phyloP scores from a whole-genome alignment of 2,329 filamentous ascomycete species.

The Aspergillus pseudonomiae region DNA sequence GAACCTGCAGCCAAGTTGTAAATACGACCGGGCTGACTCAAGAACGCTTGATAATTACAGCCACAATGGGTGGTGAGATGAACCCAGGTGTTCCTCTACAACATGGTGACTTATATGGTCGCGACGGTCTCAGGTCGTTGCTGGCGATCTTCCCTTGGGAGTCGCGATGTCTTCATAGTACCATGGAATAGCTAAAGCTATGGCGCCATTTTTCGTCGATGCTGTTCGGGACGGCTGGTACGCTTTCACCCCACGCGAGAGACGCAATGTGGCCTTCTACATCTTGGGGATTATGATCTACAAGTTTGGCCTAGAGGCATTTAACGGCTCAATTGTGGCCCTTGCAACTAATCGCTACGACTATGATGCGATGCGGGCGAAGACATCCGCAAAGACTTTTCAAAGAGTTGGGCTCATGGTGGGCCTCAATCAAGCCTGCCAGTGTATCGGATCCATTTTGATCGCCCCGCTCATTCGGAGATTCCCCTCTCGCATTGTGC shows the following conservation, averaged over 20 bases:
- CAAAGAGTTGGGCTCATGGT: conserved; percentile 23
- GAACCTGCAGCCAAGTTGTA: not conserved
- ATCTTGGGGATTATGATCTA: conserved; percentile 21
- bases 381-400: conserved; percentile 18
- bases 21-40: not conserved
- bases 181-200: conserved; percentile 13
- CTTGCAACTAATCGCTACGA: conserved; percentile 22
- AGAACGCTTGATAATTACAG: not conserved
- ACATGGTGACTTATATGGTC: conserved; percentile 11
- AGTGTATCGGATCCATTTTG: conserved; percentile 21
- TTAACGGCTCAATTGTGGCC: conserved; percentile 20
- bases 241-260: conserved; percentile 16
- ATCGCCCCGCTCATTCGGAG: conserved; percentile 20
- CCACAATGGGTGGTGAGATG: conserved; percentile 3
- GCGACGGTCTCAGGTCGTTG: not conserved
- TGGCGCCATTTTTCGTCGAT: conserved; percentile 16
- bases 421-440: conserved; percentile 20
- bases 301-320: conserved; percentile 20
- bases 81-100: not conserved
- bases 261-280: conserved; percentile 16
- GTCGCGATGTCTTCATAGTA: not conserved
- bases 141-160: not conserved
- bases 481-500: conserved; percentile 17
- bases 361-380: conserved; percentile 17
- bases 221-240: conserved; percentile 15